These are phyloP conservation scores for Raphanus hybrid DNA, from an alignment of 441 rosid genomes.

Conservation along the genomic window DNA sequence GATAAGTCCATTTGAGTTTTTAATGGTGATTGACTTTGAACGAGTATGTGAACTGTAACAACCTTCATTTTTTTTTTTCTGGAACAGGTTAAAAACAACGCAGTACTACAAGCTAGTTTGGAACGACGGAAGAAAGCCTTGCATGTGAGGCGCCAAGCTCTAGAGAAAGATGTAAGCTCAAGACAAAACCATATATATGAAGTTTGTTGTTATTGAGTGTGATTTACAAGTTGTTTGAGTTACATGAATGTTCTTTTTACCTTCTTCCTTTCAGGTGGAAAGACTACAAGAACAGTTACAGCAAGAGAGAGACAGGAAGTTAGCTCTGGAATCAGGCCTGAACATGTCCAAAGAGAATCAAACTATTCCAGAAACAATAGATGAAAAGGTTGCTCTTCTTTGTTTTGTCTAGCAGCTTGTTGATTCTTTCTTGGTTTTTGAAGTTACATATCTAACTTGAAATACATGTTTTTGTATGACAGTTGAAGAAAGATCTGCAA, in stretches of 20 bases:
- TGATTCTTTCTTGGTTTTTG: conserved; percentile 28
- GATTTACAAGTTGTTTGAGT: background rate
- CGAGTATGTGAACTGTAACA: conserved; percentile 22
- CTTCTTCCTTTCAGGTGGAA: conserved; percentile 57
- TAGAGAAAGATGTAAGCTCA: conserved; percentile 77
- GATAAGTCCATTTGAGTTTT: conserved; percentile 24
- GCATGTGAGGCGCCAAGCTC: conserved; percentile 70
- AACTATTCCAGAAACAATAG: conserved; percentile 46
- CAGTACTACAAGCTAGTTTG: conserved; percentile 62
- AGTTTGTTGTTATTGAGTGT: conserved; percentile 5
- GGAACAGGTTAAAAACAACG: conserved; percentile 69
- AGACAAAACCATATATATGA: background rate
- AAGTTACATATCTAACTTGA: conserved; percentile 37
- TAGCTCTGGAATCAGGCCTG: conserved; percentile 73
- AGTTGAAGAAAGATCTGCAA: conserved; percentile 69
- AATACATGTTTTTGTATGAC: conserved; percentile 32
- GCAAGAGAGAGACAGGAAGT: conserved; percentile 69
- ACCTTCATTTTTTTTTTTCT: conserved; percentile 21
- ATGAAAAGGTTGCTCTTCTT: conserved; percentile 68
- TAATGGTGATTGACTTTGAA: conserved; percentile 10
- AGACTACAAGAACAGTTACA: conserved; percentile 87
- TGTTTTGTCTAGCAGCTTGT: background rate
- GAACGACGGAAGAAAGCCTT: conserved; percentile 69
- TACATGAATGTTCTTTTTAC: conserved; percentile 13
- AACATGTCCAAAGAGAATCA: conserved; percentile 49